Evolutionary conservation across 192 early-diverging fungal genomes (phyloP).

Genomic region (Linnemannia exigua): DNA sequence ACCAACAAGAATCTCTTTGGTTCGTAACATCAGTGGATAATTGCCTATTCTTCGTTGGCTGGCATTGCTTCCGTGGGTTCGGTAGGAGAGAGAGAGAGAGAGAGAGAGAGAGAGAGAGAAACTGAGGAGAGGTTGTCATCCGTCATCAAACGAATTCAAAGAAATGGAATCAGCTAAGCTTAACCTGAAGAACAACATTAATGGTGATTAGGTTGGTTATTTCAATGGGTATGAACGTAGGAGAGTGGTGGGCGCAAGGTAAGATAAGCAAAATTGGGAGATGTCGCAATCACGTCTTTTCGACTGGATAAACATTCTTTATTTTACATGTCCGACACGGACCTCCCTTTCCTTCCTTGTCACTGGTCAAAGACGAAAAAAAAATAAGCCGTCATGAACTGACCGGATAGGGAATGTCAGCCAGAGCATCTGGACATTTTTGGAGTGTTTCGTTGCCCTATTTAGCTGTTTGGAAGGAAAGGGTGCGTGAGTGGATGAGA

Average conservation of each 20-base stretch:
- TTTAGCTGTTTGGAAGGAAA: background rate
- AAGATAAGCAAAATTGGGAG: background rate
- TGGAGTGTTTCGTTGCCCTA: background rate
- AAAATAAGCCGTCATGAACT: background rate
- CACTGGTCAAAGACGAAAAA: background rate
- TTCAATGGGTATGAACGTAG: background rate
- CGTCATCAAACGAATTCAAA: background rate
- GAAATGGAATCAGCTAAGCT: background rate
- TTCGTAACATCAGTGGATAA: background rate
- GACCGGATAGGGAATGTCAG: background rate
- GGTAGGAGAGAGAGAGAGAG: too few relatives aligned
- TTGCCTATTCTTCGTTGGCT: background rate
- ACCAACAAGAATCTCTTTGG: too few relatives aligned
- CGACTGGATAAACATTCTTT: constrained; percentile 7
- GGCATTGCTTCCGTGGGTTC: background rate
- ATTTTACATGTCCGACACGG: constrained; percentile 3
- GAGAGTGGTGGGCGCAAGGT: background rate
- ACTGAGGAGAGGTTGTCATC: background rate
- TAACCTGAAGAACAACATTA: background rate
- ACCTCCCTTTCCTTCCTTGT: background rate
- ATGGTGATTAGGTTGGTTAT: background rate
- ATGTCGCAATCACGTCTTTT: constrained; percentile 22
- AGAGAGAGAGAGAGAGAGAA: background rate
- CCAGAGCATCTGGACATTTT: background rate
- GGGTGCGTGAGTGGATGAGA: background rate